These are phyloP conservation scores for Solanum aculeatissimum DNA, from an alignment of 305 asterid genomes.

Conservation along the genomic window DNA sequence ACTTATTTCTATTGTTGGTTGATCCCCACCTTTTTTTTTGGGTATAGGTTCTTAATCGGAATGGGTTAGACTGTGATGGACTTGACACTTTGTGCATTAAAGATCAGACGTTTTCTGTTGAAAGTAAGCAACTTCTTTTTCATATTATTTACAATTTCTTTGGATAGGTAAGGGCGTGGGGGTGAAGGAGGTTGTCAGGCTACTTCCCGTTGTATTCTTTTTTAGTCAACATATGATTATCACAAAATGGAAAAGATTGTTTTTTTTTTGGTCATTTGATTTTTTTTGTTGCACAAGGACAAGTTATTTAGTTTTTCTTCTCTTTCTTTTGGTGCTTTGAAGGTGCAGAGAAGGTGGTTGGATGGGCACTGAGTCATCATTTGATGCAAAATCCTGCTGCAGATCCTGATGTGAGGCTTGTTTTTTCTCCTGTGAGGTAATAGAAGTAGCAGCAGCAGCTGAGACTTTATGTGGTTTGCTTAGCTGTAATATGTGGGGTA, in stretches of 20 bases:
- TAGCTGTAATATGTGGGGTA: slow-evolving; percentile 2
- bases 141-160: neutral
- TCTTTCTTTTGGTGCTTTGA: slow-evolving; percentile 14
- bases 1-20: neutral
- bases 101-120: slow-evolving; percentile 56
- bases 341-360: slow-evolving; percentile 74
- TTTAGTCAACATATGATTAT: neutral
- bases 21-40: neutral
- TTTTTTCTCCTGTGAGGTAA: slow-evolving; percentile 54
- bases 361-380: slow-evolving; percentile 70
- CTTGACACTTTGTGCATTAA: slow-evolving; percentile 40
- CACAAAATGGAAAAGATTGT: neutral
- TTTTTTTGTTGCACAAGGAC: neutral
- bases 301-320: neutral
- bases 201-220: neutral
- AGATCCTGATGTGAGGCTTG: slow-evolving; percentile 30
- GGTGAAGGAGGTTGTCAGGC: neutral
- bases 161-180: neutral
- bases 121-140: slow-evolving; percentile 28
- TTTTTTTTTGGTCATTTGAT: neutral
- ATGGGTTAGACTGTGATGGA: slow-evolving; percentile 45
- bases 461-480: neutral
- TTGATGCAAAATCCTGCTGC: slow-evolving; percentile 40
- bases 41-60: slow-evolving; percentile 52
- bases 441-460: slow-evolving; percentile 1